phyloP scores from a whole-genome alignment of 345 rosid species.

The Noccaea caerulescens region DNA sequence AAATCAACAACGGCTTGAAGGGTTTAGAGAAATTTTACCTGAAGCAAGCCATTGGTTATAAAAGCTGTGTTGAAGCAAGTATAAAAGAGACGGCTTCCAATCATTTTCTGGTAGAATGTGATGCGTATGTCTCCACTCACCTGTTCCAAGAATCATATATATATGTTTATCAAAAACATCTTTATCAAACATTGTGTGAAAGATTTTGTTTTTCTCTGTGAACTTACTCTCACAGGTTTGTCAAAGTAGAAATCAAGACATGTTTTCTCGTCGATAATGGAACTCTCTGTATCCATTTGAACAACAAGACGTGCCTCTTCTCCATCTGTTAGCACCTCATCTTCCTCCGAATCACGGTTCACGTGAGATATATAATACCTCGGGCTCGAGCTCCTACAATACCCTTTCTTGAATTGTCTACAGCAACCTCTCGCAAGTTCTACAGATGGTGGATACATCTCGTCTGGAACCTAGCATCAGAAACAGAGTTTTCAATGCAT shows the following conservation, averaged over 20 bases:
- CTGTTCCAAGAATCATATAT: constrained; percentile 44
- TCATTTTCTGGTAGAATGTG: constrained; percentile 85
- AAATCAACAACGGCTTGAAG: constrained; percentile 1
- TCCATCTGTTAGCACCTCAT: constrained; percentile 39
- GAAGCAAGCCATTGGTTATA: constrained; percentile 77
- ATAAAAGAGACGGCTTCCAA: constrained; percentile 87
- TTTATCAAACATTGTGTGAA: not conserved
- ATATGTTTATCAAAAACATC: not conserved
- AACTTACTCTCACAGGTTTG: constrained; percentile 71
- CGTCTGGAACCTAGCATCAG: constrained; percentile 57
- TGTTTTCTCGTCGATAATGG: constrained; percentile 76
- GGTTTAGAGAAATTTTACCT: constrained; percentile 49
- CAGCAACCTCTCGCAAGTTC: constrained; percentile 73
- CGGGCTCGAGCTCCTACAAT: constrained; percentile 58
- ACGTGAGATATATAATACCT: constrained; percentile 64
- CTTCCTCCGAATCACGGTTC: constrained; percentile 48
- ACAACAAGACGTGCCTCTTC: constrained; percentile 63
- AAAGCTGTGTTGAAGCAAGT: constrained; percentile 90
- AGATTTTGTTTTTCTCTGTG: constrained; percentile 6
- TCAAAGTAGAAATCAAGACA: constrained; percentile 81
- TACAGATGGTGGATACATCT: constrained; percentile 68
- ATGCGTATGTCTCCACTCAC: constrained; percentile 78
- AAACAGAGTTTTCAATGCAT: not conserved
- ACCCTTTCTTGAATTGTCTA: constrained; percentile 67
- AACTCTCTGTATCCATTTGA: constrained; percentile 95